phyloP scores from a whole-genome alignment of 495 filamentous ascomycete genomes.

The Trichoderma erinaceum region DNA sequence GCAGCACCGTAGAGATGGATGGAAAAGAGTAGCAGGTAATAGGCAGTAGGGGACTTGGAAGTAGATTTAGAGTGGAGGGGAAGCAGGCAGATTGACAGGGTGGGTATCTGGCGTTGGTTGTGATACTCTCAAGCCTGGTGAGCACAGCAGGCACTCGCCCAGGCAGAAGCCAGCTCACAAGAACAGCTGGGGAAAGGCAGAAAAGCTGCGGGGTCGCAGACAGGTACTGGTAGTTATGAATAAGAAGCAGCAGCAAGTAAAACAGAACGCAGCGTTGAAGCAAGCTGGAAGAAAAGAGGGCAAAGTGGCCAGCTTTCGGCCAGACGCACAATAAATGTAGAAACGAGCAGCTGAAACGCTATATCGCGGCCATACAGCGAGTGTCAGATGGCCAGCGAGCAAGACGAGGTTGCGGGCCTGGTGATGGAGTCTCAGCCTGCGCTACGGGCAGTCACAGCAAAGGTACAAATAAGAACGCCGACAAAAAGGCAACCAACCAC shows the following conservation, averaged over 20 bases:
- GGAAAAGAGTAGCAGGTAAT: background rate
- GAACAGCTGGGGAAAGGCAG: background rate
- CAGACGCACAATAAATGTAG: constrained; percentile 16
- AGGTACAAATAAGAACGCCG: constrained; percentile 16
- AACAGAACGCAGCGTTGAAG: background rate
- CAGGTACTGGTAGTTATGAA: background rate
- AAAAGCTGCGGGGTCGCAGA: constrained; percentile 3
- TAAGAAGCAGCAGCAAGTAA: background rate
- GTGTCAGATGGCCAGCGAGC: constrained; percentile 33
- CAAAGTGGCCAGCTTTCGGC: background rate
- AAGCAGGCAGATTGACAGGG: background rate
- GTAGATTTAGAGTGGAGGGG: constrained; percentile 8
- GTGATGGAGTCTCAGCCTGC: constrained; percentile 33
- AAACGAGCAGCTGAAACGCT: constrained; percentile 9
- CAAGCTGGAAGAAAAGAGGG: background rate
- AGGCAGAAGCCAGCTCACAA: constrained; percentile 1
- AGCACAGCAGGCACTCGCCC: background rate
- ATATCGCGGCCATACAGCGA: constrained; percentile 16
- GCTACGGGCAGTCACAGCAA: constrained; percentile 13
- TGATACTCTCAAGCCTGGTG: background rate
- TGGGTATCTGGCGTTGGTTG: background rate
- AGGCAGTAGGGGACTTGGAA: background rate
- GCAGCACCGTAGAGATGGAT: background rate
- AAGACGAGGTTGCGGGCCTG: constrained; percentile 24
- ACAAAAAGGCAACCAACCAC: constrained; percentile 15